Percentiles rank a stretch among this genome's conserved stretches.
Evolutionary conservation across 1,139 yeast genomes (phyloP).

Genomic region (Scheffersomyces insectosa): DNA sequence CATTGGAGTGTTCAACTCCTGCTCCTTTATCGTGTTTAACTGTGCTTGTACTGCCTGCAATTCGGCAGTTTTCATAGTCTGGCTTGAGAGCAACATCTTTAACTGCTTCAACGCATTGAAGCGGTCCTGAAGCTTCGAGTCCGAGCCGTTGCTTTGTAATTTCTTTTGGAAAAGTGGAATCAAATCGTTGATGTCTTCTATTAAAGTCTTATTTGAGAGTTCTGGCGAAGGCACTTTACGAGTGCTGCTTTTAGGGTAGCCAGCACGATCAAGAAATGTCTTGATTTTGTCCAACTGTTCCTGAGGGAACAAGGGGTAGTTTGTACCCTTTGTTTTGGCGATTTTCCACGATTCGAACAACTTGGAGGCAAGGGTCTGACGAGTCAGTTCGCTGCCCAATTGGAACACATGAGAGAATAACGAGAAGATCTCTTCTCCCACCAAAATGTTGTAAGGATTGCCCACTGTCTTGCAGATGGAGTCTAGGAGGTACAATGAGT

Average conservation of each 20-base stretch:
- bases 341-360: conserved; percentile 86
- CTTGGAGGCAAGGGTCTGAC: conserved; percentile 66
- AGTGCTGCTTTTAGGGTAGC: conserved; percentile 14
- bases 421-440: conserved; percentile 66
- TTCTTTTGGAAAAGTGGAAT: conserved; percentile 39
- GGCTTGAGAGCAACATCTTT: conserved; percentile 36
- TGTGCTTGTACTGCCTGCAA: conserved; percentile 42
- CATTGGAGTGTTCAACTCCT: conserved; percentile 25
- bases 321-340: conserved; percentile 54
- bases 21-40: conserved; percentile 36
- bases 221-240: conserved; percentile 9
- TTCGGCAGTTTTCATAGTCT: conserved; percentile 42
- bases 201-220: conserved; percentile 29
- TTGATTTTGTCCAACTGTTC: conserved; percentile 75
- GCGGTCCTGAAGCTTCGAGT: conserved; percentile 36
- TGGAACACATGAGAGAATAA: conserved; percentile 78
- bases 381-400: conserved; percentile 69
- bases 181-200: conserved; percentile 46
- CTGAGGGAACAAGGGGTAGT: conserved; percentile 69
- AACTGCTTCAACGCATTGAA: conserved; percentile 48
- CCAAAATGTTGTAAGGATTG: conserved; percentile 75
- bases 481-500: conserved; percentile 79
- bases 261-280: conserved; percentile 58
- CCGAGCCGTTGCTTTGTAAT: conserved; percentile 24
- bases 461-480: conserved; percentile 94